Percentiles rank a stretch among this genome's conserved stretches.
phyloP scores from a whole-genome alignment of 495 filamentous ascomycete species.

The Aspergillus panamensis region DNA sequence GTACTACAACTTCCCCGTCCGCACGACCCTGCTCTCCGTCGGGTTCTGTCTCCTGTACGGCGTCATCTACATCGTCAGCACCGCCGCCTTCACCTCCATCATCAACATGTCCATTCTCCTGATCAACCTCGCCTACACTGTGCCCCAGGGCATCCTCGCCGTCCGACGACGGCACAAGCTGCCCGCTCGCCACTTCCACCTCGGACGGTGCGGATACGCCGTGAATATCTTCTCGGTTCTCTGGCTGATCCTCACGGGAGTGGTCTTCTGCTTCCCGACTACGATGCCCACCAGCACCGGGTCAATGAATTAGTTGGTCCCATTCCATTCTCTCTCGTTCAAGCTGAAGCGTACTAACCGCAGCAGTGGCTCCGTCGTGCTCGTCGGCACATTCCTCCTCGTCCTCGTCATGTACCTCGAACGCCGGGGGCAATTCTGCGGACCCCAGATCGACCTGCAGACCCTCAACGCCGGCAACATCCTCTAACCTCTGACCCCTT shows the following conservation, averaged over 20 bases:
- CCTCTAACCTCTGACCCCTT: not conserved
- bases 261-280: conserved; percentile 34
- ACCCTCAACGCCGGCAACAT: conserved; percentile 6
- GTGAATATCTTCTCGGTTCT: conserved; percentile 33
- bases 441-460: conserved; percentile 32
- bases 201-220: conserved; percentile 27
- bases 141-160: conserved; percentile 34
- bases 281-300: conserved; percentile 22
- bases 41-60: conserved; percentile 34
- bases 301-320: conserved; percentile 36
- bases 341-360: no score
- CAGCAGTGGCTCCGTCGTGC: not conserved
- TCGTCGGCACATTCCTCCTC: not conserved
- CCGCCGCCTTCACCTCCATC: conserved; percentile 41
- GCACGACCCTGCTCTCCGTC: conserved; percentile 24
- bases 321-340: not conserved
- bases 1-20: conserved; percentile 20
- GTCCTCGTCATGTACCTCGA: conserved; percentile 10
- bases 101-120: conserved; percentile 38
- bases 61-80: conserved; percentile 37
- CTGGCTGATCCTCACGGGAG: conserved; percentile 26
- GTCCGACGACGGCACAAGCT: conserved; percentile 26
- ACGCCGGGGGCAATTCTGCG: conserved; percentile 22
- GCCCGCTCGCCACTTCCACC: conserved; percentile 26
- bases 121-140: conserved; percentile 37